Conservation (phyloP, 495 filamentous ascomycete species). For the Tuber umbilicatum region DNA sequence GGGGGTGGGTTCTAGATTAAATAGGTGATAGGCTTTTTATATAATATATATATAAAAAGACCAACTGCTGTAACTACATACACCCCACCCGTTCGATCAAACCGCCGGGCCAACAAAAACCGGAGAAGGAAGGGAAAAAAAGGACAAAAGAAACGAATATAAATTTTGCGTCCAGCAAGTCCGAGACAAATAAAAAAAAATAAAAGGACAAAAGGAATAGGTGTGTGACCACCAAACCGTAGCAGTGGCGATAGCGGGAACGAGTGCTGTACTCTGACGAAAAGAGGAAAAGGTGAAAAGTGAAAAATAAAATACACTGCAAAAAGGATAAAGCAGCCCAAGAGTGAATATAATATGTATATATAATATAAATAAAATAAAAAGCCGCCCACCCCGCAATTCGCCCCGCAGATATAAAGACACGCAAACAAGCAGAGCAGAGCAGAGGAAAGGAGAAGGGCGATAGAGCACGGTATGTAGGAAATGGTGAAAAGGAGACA, state of each 20-base stretch:
- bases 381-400: background rate
- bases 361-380: background rate
- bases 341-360: background rate
- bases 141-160: constrained; percentile 41
- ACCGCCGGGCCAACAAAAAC: background rate
- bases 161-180: constrained; percentile 43
- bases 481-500: background rate
- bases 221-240: background rate
- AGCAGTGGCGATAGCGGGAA: background rate
- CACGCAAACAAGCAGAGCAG: constrained; percentile 7
- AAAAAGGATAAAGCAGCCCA: constrained; percentile 11
- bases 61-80: background rate
- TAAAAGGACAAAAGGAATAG: constrained; percentile 4
- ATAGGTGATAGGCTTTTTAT: background rate
- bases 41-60: background rate
- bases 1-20: background rate
- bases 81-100: background rate
- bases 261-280: background rate
- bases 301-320: constrained; percentile 1
- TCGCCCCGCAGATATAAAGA: constrained; percentile 4
- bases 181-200: constrained; percentile 33
- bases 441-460: constrained; percentile 3
- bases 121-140: constrained; percentile 5
- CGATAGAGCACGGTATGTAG: background rate
- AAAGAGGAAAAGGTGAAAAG: background rate